These are phyloP conservation scores for Sanghuangporus baumii DNA, from an alignment of 1,284 basidiomycete genomes.

Conservation along the genomic window DNA sequence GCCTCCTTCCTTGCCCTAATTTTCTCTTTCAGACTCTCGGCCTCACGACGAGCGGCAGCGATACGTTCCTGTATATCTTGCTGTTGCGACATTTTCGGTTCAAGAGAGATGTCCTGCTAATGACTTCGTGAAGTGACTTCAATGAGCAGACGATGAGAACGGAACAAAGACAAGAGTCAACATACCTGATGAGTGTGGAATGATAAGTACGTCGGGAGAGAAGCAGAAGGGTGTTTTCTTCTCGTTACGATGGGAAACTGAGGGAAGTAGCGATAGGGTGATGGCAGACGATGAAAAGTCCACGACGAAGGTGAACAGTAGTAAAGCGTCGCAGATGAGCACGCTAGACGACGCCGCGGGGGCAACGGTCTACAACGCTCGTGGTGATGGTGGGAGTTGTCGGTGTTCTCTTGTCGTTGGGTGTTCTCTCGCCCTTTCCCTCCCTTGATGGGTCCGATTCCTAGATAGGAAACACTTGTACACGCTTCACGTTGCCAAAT, in stretches of 20 bases:
- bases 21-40: slow-evolving; percentile 96
- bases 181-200: neutral
- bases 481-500: too few species aligned
- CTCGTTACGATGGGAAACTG: slow-evolving; percentile 1
- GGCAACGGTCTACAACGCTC: neutral
- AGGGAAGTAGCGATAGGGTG: slow-evolving; percentile 1
- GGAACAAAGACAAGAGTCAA: neutral
- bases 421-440: neutral
- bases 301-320: neutral
- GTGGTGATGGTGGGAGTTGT: slow-evolving; percentile 4
- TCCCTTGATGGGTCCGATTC: neutral
- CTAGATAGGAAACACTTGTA: too few species aligned
- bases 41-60: slow-evolving; percentile 92
- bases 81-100: slow-evolving; percentile 61
- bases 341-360: neutral
- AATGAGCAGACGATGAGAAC: neutral
- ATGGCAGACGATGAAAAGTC: neutral
- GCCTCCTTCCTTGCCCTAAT: slow-evolving; percentile 93
- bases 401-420: neutral
- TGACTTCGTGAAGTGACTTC: slow-evolving; percentile 5
- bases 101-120: slow-evolving; percentile 18
- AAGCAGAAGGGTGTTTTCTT: slow-evolving; percentile 1
- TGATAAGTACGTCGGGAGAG: slow-evolving; percentile 1
- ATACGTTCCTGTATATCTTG: slow-evolving; percentile 92
- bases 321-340: neutral